Base-by-base conservation (phyloP, 1,139 yeast species). In the Zygosaccharomyces sapae region DNA sequence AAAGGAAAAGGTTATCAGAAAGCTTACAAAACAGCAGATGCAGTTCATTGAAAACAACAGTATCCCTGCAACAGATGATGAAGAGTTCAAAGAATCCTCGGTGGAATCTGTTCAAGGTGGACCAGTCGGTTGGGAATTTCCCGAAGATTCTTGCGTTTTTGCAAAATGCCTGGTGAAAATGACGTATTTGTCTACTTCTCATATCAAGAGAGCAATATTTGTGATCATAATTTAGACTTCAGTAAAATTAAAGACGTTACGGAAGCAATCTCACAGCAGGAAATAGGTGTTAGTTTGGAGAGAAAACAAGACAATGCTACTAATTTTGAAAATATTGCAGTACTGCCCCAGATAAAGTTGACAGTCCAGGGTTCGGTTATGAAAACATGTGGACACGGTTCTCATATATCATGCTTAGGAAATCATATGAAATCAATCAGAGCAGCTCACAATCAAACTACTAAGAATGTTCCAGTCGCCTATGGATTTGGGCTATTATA, bases 351-450 rank as follows among this genome's bases (percentile, higher is more conserved):
- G 18, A 38, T 37, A 18, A 38, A 38, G 12, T 9, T 16, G 16
- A 47, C 45, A 9, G 30, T 9, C 7, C 51, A 49, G 40, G 51
- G 43, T 45, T 70, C 83, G 5, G 80, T 86, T 0, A 73, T 89
- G 4, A 81, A 83, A 57, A 83, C 95, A 45, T 92, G 98, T 70
- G 95, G 97, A 0, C 98, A 92, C 67, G 95, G 96, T 1, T 84
- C 92, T 81, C 98, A 92, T 65, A 80, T 78, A 55, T 75, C 78
- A 31, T 92, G 98, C 61, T 86, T 83, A 57, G 65, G 78, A 47
- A 80, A 81, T 50, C 86, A 81, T 61, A 69, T 81, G 59, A 72
- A 72, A 43, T 74, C 79, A 16, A 74, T 76, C 41, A 70, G 78
- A 46, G 68, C 72, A 9, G 75, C 83, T 27, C 86, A 79, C 58